Conservation (phyloP, 1,284 basidiomycete genomes). For the Thelephora terrestris region DNA sequence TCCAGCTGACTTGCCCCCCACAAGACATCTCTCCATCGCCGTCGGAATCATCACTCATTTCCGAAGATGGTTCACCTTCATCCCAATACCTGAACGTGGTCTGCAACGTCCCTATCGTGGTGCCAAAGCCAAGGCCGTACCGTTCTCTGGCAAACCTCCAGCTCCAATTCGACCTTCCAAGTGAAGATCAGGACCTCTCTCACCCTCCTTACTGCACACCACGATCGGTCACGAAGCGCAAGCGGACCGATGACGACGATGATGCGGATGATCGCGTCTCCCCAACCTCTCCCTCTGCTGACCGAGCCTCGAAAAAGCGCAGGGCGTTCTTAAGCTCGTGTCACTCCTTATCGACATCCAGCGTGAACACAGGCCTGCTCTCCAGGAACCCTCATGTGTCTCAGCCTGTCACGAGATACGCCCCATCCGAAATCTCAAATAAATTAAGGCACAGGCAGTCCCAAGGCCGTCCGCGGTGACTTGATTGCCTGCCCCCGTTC, state of each 20-base stretch:
- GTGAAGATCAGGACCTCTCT: constrained; percentile 60
- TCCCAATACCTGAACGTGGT: constrained; percentile 33
- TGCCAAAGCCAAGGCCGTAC: constrained; percentile 56
- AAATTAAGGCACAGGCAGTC: no score
- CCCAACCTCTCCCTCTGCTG: no score
- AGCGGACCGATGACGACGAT: constrained; percentile 30
- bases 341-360: no score
- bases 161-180: constrained; percentile 44
- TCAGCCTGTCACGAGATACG: no score
- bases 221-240: constrained; percentile 41
- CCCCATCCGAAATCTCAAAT: no score
- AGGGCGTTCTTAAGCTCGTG: no score
- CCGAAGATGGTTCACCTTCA: constrained; percentile 5
- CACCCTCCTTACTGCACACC: constrained; percentile 46
- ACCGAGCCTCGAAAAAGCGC: no score
- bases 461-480: no score
- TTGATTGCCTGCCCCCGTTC: no score
- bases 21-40: constrained; percentile 26
- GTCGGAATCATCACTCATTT: constrained; percentile 20
- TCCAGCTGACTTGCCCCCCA: constrained; percentile 14
- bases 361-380: no score
- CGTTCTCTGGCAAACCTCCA: constrained; percentile 59
- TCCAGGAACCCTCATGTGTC: no score
- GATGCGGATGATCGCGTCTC: constrained; percentile 12
- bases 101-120: constrained; percentile 54